Percentiles rank a stretch among this genome's conserved stretches.
phyloP scores from a whole-genome alignment of 1,284 basidiomycete genomes.

The Naganishia liquefaciens region DNA sequence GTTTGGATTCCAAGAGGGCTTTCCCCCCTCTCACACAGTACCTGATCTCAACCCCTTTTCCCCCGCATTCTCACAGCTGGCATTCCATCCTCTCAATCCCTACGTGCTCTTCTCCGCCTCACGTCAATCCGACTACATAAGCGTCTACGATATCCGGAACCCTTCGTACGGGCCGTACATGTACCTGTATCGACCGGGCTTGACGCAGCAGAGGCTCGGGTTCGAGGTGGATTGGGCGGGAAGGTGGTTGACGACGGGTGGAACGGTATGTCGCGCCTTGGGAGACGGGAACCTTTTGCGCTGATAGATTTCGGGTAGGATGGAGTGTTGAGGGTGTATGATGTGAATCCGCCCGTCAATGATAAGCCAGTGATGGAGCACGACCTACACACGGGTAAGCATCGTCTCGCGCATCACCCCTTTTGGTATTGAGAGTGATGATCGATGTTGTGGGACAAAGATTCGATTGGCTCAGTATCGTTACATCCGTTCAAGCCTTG shows the following conservation, averaged over 20 bases:
- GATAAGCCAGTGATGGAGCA: constrained; percentile 35
- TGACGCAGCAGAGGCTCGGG: constrained; percentile 71
- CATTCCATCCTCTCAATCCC: constrained; percentile 72
- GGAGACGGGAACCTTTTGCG: too few species aligned
- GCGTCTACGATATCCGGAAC: constrained; percentile 75
- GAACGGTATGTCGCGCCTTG: constrained; percentile 62
- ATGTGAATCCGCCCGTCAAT: constrained; percentile 38
- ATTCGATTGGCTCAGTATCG: constrained; percentile 47
- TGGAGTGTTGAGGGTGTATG: constrained; percentile 46
- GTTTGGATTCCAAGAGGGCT: constrained; percentile 33
- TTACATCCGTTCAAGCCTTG: constrained; percentile 47
- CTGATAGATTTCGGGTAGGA: constrained; percentile 34
- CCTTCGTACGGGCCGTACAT: constrained; percentile 51
- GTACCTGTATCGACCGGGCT: constrained; percentile 39
- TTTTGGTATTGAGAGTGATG: neutral
- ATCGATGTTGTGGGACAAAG: constrained; percentile 33
- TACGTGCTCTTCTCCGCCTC: constrained; percentile 76
- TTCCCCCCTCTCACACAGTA: neutral
- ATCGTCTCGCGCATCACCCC: neutral
- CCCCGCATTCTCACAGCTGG: constrained; percentile 58
- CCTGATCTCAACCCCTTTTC: constrained; percentile 2
- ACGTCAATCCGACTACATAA: constrained; percentile 65
- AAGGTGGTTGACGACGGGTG: constrained; percentile 67
- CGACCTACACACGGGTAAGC: constrained; percentile 36
- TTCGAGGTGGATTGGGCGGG: constrained; percentile 79